Evolutionary conservation across 768 basidiomycete species (phyloP).

Genomic region (Rhizopogon salebrosus): DNA sequence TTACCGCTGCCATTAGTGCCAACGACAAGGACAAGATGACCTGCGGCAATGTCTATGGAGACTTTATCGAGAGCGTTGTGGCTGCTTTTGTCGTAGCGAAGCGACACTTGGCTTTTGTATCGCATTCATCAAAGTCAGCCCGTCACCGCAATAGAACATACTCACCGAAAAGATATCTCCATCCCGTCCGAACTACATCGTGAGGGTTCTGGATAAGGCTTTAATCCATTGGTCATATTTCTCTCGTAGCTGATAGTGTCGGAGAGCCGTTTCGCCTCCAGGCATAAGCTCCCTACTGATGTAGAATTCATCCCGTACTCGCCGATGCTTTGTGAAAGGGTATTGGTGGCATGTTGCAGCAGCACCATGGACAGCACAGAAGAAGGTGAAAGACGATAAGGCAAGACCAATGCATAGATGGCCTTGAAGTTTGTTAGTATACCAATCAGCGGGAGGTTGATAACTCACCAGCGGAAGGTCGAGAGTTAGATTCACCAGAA

Average conservation of each 20-base stretch:
- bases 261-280: slow-evolving; percentile 16
- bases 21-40: slow-evolving; percentile 26
- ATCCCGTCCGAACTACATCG: slow-evolving; percentile 13
- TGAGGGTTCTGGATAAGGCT: slow-evolving; percentile 12
- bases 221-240: slow-evolving; percentile 13
- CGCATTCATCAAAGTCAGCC: neutral
- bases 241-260: slow-evolving; percentile 15
- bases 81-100: slow-evolving; percentile 18
- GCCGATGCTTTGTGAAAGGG: slow-evolving; percentile 13
- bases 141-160: neutral
- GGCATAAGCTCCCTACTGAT: slow-evolving; percentile 10
- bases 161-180: slow-evolving; percentile 23
- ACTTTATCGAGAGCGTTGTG: slow-evolving; percentile 18
- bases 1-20: slow-evolving; percentile 26
- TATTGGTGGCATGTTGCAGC: slow-evolving; percentile 26
- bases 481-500: slow-evolving; percentile 22
- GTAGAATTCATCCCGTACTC: slow-evolving; percentile 3
- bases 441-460: neutral
- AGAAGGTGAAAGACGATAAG: slow-evolving; percentile 21
- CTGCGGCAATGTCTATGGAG: slow-evolving; percentile 24
- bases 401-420: slow-evolving; percentile 17
- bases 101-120: slow-evolving; percentile 9
- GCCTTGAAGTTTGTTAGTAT: slow-evolving; percentile 13
- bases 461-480: slow-evolving; percentile 32
- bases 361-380: slow-evolving; percentile 29